Evolutionary conservation across 768 basidiomycete genomes (phyloP).

Genomic region (Amanita molliuscula): DNA sequence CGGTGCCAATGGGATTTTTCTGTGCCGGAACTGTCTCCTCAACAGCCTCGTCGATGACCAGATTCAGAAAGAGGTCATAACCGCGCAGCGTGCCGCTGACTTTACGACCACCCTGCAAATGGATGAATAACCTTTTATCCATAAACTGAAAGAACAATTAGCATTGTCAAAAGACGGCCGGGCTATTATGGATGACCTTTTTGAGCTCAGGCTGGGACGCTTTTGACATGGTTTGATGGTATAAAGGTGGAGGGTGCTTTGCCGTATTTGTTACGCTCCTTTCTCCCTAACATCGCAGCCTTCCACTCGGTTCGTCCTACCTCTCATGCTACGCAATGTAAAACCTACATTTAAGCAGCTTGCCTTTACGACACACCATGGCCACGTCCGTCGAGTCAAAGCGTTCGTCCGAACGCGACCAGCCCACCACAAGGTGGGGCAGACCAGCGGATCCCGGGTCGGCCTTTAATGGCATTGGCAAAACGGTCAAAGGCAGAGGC

Average conservation of each 20-base stretch:
- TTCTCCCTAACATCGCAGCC: background rate
- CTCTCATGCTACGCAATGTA: background rate
- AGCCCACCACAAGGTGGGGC: slow-evolving; percentile 31
- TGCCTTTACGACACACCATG: slow-evolving; percentile 22
- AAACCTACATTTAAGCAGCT: background rate
- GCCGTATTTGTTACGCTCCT: slow-evolving; percentile 10
- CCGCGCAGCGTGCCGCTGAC: slow-evolving; percentile 92
- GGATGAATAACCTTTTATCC: slow-evolving; percentile 95
- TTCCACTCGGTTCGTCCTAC: background rate
- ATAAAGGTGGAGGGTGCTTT: slow-evolving; percentile 14
- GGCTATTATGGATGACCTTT: slow-evolving; percentile 52
- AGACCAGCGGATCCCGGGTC: slow-evolving; percentile 36
- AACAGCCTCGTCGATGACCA: slow-evolving; percentile 91
- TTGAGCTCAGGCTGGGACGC: slow-evolving; percentile 96
- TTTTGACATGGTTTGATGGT: slow-evolving; percentile 63
- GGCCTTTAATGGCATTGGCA: slow-evolving; percentile 34
- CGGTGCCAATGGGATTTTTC: slow-evolving; percentile 85
- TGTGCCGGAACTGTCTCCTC: slow-evolving; percentile 88
- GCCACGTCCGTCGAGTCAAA: slow-evolving; percentile 26
- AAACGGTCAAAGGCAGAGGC: slow-evolving; percentile 24
- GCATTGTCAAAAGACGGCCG: background rate
- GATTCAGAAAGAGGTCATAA: slow-evolving; percentile 97
- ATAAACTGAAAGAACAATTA: slow-evolving; percentile 61
- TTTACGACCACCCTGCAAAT: slow-evolving; percentile 91
- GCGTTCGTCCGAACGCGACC: slow-evolving; percentile 15